A percentile compares a stretch with the other conserved stretches of the same genome.
Evolutionary conservation across 2,329 filamentous ascomycete species (phyloP).

Genomic region (Beauveria varroae): DNA sequence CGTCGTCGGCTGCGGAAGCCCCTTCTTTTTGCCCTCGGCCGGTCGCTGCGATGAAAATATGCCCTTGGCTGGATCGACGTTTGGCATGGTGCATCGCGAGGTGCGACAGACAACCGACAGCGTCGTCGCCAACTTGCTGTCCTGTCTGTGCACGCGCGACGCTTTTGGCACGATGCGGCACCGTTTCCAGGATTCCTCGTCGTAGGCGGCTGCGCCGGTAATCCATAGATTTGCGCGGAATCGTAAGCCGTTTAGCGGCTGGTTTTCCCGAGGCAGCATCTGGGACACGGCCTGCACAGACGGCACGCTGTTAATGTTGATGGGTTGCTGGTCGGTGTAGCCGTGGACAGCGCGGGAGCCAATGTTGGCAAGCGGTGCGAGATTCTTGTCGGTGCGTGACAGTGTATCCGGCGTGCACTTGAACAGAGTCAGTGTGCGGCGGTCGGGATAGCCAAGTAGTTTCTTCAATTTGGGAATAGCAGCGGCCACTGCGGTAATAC

Average conservation of each 20-base stretch:
- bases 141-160: not conserved
- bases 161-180: conserved; percentile 11
- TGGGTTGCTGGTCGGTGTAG: conserved; percentile 17
- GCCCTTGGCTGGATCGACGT: conserved; percentile 13
- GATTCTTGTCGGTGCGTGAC: conserved; percentile 12
- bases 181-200: conserved; percentile 15
- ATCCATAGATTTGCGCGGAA: conserved; percentile 18
- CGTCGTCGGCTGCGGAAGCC: conserved; percentile 21
- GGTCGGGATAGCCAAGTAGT: conserved; percentile 10
- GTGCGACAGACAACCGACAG: conserved; percentile 16
- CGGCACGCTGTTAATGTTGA: conserved; percentile 16
- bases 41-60: conserved; percentile 9
- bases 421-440: conserved; percentile 12
- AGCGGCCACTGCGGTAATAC: conserved; percentile 11
- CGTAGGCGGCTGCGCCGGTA: conserved; percentile 13
- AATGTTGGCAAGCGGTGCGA: conserved; percentile 15
- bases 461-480: conserved; percentile 14
- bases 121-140: conserved; percentile 3
- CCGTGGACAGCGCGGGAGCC: conserved; percentile 16
- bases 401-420: conserved; percentile 13
- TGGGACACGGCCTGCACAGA: conserved; percentile 16
- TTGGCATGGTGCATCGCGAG: conserved; percentile 16
- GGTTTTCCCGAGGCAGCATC: conserved; percentile 12
- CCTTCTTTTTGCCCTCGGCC: conserved; percentile 12
- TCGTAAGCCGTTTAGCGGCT: conserved; percentile 15